phyloP scores from a whole-genome alignment of 768 basidiomycete genomes.

The Auricularia heimuer region DNA sequence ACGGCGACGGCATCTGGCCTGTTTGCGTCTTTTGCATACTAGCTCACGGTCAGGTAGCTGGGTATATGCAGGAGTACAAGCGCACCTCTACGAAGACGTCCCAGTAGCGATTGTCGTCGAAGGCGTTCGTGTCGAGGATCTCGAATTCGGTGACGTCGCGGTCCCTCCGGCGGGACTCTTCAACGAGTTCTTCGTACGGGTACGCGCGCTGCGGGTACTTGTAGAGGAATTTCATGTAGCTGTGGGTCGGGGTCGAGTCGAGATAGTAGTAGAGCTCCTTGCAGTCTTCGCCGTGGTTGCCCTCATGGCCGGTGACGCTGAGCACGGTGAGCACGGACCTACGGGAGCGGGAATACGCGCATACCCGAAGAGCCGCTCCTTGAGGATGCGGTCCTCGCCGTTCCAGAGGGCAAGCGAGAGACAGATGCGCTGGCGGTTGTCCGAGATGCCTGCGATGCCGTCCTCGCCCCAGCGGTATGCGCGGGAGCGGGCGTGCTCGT shows the following conservation, averaged over 20 bases:
- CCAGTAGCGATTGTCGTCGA: constrained; percentile 94
- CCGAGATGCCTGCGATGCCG: constrained; percentile 92
- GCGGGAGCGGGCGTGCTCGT: constrained; percentile 84
- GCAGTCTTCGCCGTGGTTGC: constrained; percentile 98
- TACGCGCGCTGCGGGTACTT: constrained; percentile 91
- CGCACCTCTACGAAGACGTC: constrained; percentile 94
- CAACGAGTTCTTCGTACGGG: constrained; percentile 90
- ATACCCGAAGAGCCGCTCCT: constrained; percentile 84
- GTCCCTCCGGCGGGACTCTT: constrained; percentile 71
- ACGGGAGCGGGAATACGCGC: background rate
- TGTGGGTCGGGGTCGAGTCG: constrained; percentile 96
- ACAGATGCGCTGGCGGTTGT: constrained; percentile 92
- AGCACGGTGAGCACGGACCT: background rate
- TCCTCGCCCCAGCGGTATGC: constrained; percentile 99
- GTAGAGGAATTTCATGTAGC: constrained; percentile 99
- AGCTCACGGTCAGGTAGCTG: constrained; percentile 8
- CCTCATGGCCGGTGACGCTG: constrained; percentile 83
- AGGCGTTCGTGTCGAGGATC: constrained; percentile 83
- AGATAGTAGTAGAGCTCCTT: constrained; percentile 99
- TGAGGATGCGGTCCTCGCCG: constrained; percentile 84
- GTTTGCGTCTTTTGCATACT: constrained; percentile 98
- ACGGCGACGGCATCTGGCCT: constrained; percentile 80
- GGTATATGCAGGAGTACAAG: background rate
- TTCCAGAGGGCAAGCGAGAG: constrained; percentile 93
- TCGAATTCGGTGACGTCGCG: constrained; percentile 89